phyloP scores from a whole-genome alignment of 768 basidiomycete species.

The Lenzites betulinus region DNA sequence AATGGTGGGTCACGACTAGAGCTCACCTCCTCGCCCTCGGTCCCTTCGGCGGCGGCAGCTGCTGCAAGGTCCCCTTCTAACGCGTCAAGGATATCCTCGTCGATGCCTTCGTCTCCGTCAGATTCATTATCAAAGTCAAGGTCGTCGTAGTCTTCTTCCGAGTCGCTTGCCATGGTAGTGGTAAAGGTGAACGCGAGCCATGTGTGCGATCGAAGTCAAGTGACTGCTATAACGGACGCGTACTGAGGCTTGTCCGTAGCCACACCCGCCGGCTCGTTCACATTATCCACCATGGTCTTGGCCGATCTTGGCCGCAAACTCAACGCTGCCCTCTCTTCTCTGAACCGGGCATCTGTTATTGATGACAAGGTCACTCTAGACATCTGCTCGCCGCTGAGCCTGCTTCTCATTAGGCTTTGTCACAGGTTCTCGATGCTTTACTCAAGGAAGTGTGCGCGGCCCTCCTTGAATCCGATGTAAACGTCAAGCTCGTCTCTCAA shows the following conservation, averaged over 20 bases:
- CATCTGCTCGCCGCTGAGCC: neutral
- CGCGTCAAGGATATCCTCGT: slow-evolving; percentile 63
- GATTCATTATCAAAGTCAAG: slow-evolving; percentile 56
- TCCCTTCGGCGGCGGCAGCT: slow-evolving; percentile 49
- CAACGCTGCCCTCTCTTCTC: slow-evolving; percentile 89
- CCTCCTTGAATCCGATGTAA: slow-evolving; percentile 94
- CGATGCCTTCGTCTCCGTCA: slow-evolving; percentile 54
- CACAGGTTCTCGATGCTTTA: slow-evolving; percentile 87
- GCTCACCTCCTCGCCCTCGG: slow-evolving; percentile 72
- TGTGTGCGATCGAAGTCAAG: slow-evolving; percentile 20
- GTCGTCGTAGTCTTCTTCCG: slow-evolving; percentile 66
- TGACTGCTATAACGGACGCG: slow-evolving; percentile 4
- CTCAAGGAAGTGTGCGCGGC: slow-evolving; percentile 96
- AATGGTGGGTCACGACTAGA: neutral
- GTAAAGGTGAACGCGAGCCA: slow-evolving; percentile 11
- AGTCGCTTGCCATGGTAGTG: slow-evolving; percentile 55
- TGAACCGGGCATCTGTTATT: slow-evolving; percentile 82
- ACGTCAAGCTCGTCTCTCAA: slow-evolving; percentile 91
- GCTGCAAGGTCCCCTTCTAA: slow-evolving; percentile 47
- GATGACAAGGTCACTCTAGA: slow-evolving; percentile 78
- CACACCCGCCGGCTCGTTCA: neutral
- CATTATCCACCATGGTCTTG: slow-evolving; percentile 73
- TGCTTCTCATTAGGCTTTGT: neutral
- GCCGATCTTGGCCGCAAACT: slow-evolving; percentile 93
- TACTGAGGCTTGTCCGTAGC: too few species aligned